Evolutionary conservation across 2,329 filamentous ascomycete genomes (phyloP), one percentile per base, ranked within the genome.

Genomic region (Fusarium sp.): DNA sequence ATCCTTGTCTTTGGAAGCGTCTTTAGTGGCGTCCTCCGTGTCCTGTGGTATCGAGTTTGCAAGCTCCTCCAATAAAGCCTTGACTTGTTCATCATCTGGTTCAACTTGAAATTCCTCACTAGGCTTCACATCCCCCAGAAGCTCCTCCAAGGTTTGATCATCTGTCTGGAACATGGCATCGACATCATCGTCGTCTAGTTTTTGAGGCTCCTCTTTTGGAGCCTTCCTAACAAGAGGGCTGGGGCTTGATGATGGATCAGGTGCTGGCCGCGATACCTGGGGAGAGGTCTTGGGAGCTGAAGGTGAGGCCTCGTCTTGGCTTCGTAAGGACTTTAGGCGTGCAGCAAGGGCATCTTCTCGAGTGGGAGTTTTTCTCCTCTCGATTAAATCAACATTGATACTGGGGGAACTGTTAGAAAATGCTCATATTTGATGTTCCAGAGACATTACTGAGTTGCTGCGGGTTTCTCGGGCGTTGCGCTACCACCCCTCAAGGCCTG

Each of bases 331-430:
- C 72, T 86, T 87, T 51, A 91, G 82, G 24, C 89, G 84, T 3
- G 85, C 85, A 3, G 88, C 82, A 10, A 91, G 82, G 10, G 84
- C 82, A 76, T 90, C 87, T 71, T 89, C 87, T 44, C 83, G 83
- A 0, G 86, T 86, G 1, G 81, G 79, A 2, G 85, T 81, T 71
- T 82, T 84, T 14, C 80, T 81, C 9, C 84, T 79, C 70, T 86
- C 83, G 62, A 87, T 85, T 4, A 82, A 79, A 33, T 84, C 82
- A 22, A 83, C 62, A 10, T 75, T 77, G 27, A 81, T 76, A 22
- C 80, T 77, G 8, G 5, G 3, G 9, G 1, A 0, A 0, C 0
- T 44, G 40, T 71, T 51, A 72, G 63, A 20, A 35, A 64, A 53
- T 63, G 55, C 51, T 12, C 56, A 14, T 31, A 6, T 44, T 53